Evolutionary conservation across 2,329 filamentous ascomycete species (phyloP).

Genomic region (Aureobasidium zeae): DNA sequence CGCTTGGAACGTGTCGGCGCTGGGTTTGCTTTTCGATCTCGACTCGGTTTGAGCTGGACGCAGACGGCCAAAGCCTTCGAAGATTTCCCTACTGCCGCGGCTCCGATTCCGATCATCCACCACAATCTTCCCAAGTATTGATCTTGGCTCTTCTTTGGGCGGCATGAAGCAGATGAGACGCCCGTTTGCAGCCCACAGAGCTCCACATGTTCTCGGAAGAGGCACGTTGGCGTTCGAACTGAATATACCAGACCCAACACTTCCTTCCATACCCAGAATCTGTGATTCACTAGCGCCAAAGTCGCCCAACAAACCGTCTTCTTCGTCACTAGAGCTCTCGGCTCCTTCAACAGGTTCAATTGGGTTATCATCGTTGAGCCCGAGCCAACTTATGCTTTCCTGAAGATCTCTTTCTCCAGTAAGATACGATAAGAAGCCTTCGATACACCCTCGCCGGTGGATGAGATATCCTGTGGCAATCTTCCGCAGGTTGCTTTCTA

Average conservation of each 20-base stretch:
- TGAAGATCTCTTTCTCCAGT: slow-evolving; percentile 50
- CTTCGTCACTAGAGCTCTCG: slow-evolving; percentile 63
- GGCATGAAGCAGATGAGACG: slow-evolving; percentile 51
- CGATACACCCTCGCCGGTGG: slow-evolving; percentile 48
- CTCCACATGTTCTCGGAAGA: slow-evolving; percentile 49
- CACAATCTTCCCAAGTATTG: slow-evolving; percentile 20
- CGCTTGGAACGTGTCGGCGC: slow-evolving; percentile 14
- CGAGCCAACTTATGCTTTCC: slow-evolving; percentile 44
- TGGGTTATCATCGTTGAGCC: slow-evolving; percentile 51
- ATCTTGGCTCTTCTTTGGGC: slow-evolving; percentile 42
- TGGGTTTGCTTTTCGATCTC: slow-evolving; percentile 20
- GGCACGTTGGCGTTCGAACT: slow-evolving; percentile 57
- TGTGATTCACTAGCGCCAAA: slow-evolving; percentile 33
- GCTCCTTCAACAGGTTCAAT: slow-evolving; percentile 29
- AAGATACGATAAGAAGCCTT: slow-evolving; percentile 52
- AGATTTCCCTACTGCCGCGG: slow-evolving; percentile 42
- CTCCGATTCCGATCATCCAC: slow-evolving; percentile 27
- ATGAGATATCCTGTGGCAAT: slow-evolving; percentile 48
- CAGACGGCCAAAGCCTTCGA: slow-evolving; percentile 55
- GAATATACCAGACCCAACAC: slow-evolving; percentile 42
- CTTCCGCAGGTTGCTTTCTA: slow-evolving; percentile 43
- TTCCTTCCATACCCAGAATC: slow-evolving; percentile 20
- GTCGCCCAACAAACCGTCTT: slow-evolving; percentile 26
- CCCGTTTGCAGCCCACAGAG: slow-evolving; percentile 48
- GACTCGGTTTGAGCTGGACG: slow-evolving; percentile 43